Evolutionary conservation across 2,329 filamentous ascomycete genomes (phyloP), one percentile per base, ranked within the genome.

Genomic region (Cercospora zeina): DNA sequence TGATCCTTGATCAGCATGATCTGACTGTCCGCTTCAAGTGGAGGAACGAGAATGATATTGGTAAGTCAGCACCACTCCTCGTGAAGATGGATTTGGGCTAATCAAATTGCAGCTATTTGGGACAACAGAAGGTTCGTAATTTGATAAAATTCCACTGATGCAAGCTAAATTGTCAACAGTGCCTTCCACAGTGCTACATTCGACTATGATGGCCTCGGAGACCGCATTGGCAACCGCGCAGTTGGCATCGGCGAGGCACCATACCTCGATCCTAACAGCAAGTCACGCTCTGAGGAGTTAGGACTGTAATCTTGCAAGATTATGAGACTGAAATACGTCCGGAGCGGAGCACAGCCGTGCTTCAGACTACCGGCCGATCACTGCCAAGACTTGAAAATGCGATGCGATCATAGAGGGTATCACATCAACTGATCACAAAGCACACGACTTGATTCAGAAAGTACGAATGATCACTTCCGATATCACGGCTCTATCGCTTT

Each of bases 91-190:
- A 16, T 16, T 30, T 10, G 6, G 8, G 49, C 49, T 64, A 78
- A 81, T 67, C 73, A 80, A 45, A 67, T 53, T 19, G 14, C 30
- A 53, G 69, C 77, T 77, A 86, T 89, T 65, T 89, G 87, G 87
- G 87, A 89, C 70, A 89, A 89, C 63, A 76, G 84, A 6, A 59
- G 31, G 45, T 54, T 24, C 7, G 36, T 19, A 54, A 39, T 1
- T 37, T 51, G 13, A 19, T 9, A 4, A 16, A 33, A n/a, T 16
- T n/a, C 14, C 16, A 30, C n/a, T 21, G 11, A 53, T 82, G 85
- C 1, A 85, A 89, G 66, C 89, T 87, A 87, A 86, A 88, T 69
- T 88, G 88, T 63, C 76, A 83, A 13, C 4, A 82, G 81, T 58
- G 80, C 77, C 1, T 86, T 83, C 72, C 85, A 87, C 67, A 82